Evolutionary conservation across 129 eudicot genomes (phyloP), one percentile per base, ranked within the genome.

Genomic region (Centaurea solstitialis): DNA sequence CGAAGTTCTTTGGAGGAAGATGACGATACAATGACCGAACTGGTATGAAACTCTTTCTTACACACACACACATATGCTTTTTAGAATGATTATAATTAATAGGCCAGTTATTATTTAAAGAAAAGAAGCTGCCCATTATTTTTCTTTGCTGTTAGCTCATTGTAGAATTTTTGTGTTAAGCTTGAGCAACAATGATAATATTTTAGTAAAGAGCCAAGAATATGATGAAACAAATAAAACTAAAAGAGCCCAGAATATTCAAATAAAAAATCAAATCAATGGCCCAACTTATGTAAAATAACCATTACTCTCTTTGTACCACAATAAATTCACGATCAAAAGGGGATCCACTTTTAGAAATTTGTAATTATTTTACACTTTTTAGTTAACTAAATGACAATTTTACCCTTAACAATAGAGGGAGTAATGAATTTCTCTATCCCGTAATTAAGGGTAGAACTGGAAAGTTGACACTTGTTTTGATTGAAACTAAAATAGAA

Each of bases 1-100:
- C 87, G 84, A 81, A 89, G 85, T 87, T 89, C 93, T 39, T 82
- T 96, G 84, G 90, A 75, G 82, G 98, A 88, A 68, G 92, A 91
- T 45, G 86, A 86, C 35, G 84, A 81, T 79, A 77, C 91, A 73
- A 88, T 95, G 89, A 87, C 77, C 75, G 94, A 96, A 76, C 73
- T 81, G 95, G 98, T 96, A 93, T 41, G 87, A 9, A 57, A 38
- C 40, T 79, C 62, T 11, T 30, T 57, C 37, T 50, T 13, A n/a
- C 13, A 41, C 72, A 33, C 37, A 33, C 37, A 4, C 4, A 33
- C 37, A 33, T 33, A 33, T 33, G 4, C 37, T n/a, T n/a, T n/a
- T n/a, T 62, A 69, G 4, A 26, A 9, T 26, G 18, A 30, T 10
- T 68, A 17, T 57, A n/a, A 5, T n/a, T 17, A 17, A 57, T 57